A percentile compares a stretch with the other conserved stretches of the same genome.
These are phyloP conservation scores for Acmispon strigosus DNA, from an alignment of 306 rosid species.

Conservation along the genomic window DNA sequence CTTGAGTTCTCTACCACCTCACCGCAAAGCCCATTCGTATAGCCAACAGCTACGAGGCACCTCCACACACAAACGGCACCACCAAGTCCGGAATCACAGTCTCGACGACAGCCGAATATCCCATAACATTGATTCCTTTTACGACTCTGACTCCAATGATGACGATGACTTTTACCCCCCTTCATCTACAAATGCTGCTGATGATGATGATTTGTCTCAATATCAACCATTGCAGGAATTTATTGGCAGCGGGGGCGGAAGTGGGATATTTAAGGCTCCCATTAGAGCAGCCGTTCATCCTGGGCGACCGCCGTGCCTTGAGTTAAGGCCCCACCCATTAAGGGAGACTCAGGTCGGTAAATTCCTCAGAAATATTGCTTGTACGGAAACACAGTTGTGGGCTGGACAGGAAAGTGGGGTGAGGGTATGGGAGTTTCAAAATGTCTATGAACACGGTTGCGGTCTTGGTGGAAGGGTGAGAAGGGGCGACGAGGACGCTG, in stretches of 20 bases:
- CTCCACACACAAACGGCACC: slow-evolving; percentile 42
- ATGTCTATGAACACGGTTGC: slow-evolving; percentile 52
- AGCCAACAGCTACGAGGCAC: slow-evolving; percentile 70
- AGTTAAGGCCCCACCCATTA: slow-evolving; percentile 88
- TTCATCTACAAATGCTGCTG: slow-evolving; percentile 26
- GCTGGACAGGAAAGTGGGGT: slow-evolving; percentile 92
- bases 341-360: slow-evolving; percentile 92
- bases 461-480: slow-evolving; percentile 73
- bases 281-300: slow-evolving; percentile 81
- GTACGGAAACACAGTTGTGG: slow-evolving; percentile 85
- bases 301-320: slow-evolving; percentile 77
- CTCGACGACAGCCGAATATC: slow-evolving; percentile 63
- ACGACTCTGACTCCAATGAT: slow-evolving; percentile 34
- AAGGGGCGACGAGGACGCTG: slow-evolving; percentile 93
- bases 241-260: slow-evolving; percentile 60
- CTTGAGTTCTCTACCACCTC: slow-evolving; percentile 50
- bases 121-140: slow-evolving; percentile 7
- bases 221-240: slow-evolving; percentile 64
- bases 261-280: slow-evolving; percentile 64
- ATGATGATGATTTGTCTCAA: slow-evolving; percentile 29
- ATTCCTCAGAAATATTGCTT: slow-evolving; percentile 78
- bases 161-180: slow-evolving; percentile 64
- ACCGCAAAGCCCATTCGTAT: slow-evolving; percentile 74
- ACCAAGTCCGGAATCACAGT: slow-evolving; percentile 71
- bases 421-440: slow-evolving; percentile 64